Conservation (phyloP, 2,329 filamentous ascomycete species). For the Ophiobolus disseminans region DNA sequence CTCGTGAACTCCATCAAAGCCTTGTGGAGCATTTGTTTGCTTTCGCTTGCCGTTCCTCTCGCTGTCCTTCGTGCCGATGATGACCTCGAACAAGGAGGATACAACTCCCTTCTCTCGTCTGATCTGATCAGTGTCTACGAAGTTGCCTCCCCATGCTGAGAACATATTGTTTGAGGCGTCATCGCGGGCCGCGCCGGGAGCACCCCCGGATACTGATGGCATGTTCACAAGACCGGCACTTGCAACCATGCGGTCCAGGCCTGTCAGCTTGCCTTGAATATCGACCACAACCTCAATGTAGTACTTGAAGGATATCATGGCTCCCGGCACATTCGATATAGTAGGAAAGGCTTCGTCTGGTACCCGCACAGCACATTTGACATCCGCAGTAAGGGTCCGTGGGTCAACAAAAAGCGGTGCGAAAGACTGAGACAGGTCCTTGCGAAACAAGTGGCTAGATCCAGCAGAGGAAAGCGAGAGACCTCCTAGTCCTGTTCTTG, state of each 20-base stretch:
- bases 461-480: conserved; percentile 85
- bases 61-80: conserved; percentile 86
- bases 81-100: conserved; percentile 81
- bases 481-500: conserved; percentile 83
- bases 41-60: conserved; percentile 58
- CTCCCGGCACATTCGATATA: conserved; percentile 85
- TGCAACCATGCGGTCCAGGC: conserved; percentile 71
- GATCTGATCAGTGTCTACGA: conserved; percentile 86
- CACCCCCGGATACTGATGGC: conserved; percentile 51
- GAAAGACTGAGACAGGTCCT: conserved; percentile 89
- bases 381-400: conserved; percentile 74
- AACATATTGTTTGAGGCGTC: conserved; percentile 55
- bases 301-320: conserved; percentile 95
- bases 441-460: conserved; percentile 91
- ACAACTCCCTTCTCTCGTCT: conserved; percentile 92
- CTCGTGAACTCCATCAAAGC: conserved; percentile 28
- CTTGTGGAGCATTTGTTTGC: conserved; percentile 29
- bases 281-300: conserved; percentile 93
- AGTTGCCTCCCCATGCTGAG: conserved; percentile 68
- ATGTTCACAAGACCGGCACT: conserved; percentile 61
- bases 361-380: conserved; percentile 83
- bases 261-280: conserved; percentile 82
- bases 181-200: conserved; percentile 42
- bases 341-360: conserved; percentile 93
- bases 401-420: conserved; percentile 90